These are phyloP conservation scores for Pseudocercospora musae DNA, from an alignment of 2,329 filamentous ascomycete species.

Conservation along the genomic window DNA sequence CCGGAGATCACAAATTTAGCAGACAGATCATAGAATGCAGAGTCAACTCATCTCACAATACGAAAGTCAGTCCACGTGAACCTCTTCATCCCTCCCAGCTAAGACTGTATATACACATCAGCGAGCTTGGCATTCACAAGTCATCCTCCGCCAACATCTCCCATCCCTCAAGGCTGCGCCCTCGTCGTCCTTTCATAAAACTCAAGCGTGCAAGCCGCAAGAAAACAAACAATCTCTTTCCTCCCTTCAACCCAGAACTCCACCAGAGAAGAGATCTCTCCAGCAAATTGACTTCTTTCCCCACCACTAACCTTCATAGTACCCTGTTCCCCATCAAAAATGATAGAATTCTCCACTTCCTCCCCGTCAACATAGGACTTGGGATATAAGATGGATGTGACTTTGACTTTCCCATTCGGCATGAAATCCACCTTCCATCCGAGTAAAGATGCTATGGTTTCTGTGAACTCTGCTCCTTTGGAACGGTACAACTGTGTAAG, in stretches of 20 bases:
- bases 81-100: neutral
- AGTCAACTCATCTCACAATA: neutral
- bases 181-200: slow-evolving; percentile 71
- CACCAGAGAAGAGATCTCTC: slow-evolving; percentile 79
- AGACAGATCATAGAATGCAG: neutral
- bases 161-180: slow-evolving; percentile 14
- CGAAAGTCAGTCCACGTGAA: neutral
- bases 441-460: slow-evolving; percentile 85
- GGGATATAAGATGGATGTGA: slow-evolving; percentile 81
- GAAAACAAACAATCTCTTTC: slow-evolving; percentile 88
- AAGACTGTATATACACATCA: neutral
- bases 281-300: slow-evolving; percentile 78
- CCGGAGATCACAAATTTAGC: no score
- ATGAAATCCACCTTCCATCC: slow-evolving; percentile 96
- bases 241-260: slow-evolving; percentile 94
- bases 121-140: neutral
- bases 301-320: slow-evolving; percentile 98
- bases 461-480: slow-evolving; percentile 91
- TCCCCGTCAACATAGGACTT: slow-evolving; percentile 42
- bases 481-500: slow-evolving; percentile 89
- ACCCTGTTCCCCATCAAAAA: slow-evolving; percentile 89
- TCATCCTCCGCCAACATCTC: neutral
- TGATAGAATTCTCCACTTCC: slow-evolving; percentile 56
- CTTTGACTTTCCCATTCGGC: slow-evolving; percentile 92
- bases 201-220: slow-evolving; percentile 86